Evolutionary conservation across 2,329 filamentous ascomycete genomes (phyloP).

Genomic region (Clonostachys chloroleuca): DNA sequence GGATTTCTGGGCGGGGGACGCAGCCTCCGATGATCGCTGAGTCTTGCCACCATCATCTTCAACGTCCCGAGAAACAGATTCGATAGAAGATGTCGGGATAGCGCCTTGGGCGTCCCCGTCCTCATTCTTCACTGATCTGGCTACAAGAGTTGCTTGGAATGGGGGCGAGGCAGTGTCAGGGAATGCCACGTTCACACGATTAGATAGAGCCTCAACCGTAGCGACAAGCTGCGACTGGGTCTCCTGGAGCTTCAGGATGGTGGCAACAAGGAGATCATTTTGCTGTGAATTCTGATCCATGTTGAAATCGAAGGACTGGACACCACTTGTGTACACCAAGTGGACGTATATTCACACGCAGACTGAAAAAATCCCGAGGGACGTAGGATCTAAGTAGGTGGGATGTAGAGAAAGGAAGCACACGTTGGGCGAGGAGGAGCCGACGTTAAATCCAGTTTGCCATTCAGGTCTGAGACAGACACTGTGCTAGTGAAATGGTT

Average conservation of each 20-base stretch:
- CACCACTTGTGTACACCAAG: too few relatives aligned
- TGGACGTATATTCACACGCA: too few relatives aligned
- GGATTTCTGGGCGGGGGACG: constrained; percentile 29
- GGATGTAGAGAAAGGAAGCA: too few relatives aligned
- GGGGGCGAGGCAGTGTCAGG: neutral
- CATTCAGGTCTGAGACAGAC: too few relatives aligned
- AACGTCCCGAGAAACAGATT: neutral
- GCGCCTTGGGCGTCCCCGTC: neutral
- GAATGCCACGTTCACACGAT: constrained; percentile 11
- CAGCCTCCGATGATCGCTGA: constrained; percentile 7
- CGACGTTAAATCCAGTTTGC: too few relatives aligned
- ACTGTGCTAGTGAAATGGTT: too few relatives aligned
- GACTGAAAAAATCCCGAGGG: too few relatives aligned
- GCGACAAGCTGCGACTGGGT: constrained; percentile 33
- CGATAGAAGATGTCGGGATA: neutral
- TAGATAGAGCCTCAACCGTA: constrained; percentile 31
- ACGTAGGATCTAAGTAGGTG: too few relatives aligned
- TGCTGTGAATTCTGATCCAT: constrained; percentile 1
- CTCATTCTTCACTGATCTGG: neutral
- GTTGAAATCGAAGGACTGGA: neutral
- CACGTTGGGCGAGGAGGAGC: too few relatives aligned
- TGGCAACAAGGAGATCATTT: constrained; percentile 11
- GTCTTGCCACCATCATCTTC: neutral
- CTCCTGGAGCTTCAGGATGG: constrained; percentile 33
- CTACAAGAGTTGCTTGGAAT: too few relatives aligned